phyloP scores from a whole-genome alignment of 1,284 basidiomycete genomes.

The Leccinum fallax region DNA sequence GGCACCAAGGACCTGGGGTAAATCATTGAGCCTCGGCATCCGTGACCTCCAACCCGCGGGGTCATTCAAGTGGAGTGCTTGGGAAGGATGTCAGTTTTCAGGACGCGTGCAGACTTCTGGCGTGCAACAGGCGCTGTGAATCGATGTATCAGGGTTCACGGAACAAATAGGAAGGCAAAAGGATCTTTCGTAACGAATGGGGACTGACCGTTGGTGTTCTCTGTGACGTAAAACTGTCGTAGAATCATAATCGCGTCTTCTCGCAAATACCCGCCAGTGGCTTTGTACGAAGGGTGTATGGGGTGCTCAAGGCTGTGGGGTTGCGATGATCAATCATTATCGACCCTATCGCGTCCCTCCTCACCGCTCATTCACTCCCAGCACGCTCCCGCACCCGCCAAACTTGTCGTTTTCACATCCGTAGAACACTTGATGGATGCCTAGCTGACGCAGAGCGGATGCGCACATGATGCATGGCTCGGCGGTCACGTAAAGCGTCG shows the following conservation, averaged over 20 bases:
- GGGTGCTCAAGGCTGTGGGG: constrained; percentile 61
- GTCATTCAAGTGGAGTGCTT: constrained; percentile 14
- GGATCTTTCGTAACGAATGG: background rate
- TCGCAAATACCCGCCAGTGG: constrained; percentile 81
- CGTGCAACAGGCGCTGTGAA: constrained; percentile 71
- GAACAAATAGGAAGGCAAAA: constrained; percentile 8
- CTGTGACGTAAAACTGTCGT: constrained; percentile 93
- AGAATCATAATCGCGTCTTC: constrained; percentile 97
- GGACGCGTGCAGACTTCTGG: constrained; percentile 69
- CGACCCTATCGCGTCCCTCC: constrained; percentile 25
- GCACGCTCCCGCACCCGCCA: constrained; percentile 95
- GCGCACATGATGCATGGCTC: constrained; percentile 99
- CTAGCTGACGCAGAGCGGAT: constrained; percentile 90
- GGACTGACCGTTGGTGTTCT: constrained; percentile 85
- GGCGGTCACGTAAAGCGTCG: constrained; percentile 95
- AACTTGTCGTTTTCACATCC: constrained; percentile 97
- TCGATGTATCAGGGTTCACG: constrained; percentile 8
- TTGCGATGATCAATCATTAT: constrained; percentile 9
- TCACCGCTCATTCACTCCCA: constrained; percentile 82
- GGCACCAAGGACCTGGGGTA: background rate
- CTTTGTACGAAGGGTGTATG: constrained; percentile 73
- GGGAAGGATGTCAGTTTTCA: constrained; percentile 69
- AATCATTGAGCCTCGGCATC: background rate
- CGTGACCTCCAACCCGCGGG: background rate
- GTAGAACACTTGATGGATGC: constrained; percentile 89